Percentiles rank a stretch among this genome's conserved stretches.
phyloP scores from a whole-genome alignment of 2,329 filamentous ascomycete species.

The Penicillium sp. region DNA sequence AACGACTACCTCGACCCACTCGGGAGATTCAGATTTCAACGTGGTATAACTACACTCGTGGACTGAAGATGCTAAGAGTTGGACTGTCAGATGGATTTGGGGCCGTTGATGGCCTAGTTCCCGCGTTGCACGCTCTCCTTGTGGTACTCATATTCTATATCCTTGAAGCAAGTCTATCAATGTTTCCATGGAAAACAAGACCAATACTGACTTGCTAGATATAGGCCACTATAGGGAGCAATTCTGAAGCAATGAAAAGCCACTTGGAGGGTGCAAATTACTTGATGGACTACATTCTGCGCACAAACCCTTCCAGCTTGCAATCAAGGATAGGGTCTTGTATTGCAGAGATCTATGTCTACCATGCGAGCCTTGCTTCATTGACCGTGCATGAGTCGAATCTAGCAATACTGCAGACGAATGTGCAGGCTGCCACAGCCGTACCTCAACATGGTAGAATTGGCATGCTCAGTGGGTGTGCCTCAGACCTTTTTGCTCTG shows the following conservation, averaged over 20 bases:
- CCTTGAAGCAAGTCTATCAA: not conserved
- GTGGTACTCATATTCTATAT: not conserved
- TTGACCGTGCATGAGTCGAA: conserved; percentile 10
- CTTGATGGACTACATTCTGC: conserved; percentile 14
- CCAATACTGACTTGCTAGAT: not conserved
- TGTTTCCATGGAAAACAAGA: not conserved
- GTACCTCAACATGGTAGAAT: not conserved
- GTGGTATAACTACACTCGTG: conserved; percentile 14
- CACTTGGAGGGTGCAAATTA: conserved; percentile 17
- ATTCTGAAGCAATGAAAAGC: conserved; percentile 15
- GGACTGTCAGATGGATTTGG: not conserved
- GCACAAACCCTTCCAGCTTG: not conserved
- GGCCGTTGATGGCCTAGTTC: not conserved
- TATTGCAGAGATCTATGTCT: conserved; percentile 14
- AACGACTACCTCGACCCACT: conserved; percentile 7
- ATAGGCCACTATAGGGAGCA: conserved; percentile 16
- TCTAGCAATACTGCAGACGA: not conserved
- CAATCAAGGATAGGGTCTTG: conserved; percentile 12
- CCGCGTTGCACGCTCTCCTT: not conserved
- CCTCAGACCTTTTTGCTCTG: not conserved
- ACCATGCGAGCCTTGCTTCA: conserved; percentile 17
- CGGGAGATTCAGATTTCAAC: conserved; percentile 12
- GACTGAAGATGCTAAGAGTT: conserved; percentile 15
- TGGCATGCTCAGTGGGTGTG: not conserved
- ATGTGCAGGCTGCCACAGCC: not conserved